A percentile compares a stretch with the other conserved stretches of the same genome.
These are phyloP conservation scores for Quercus mongolica DNA, from an alignment of 306 rosid species.

Conservation along the genomic window DNA sequence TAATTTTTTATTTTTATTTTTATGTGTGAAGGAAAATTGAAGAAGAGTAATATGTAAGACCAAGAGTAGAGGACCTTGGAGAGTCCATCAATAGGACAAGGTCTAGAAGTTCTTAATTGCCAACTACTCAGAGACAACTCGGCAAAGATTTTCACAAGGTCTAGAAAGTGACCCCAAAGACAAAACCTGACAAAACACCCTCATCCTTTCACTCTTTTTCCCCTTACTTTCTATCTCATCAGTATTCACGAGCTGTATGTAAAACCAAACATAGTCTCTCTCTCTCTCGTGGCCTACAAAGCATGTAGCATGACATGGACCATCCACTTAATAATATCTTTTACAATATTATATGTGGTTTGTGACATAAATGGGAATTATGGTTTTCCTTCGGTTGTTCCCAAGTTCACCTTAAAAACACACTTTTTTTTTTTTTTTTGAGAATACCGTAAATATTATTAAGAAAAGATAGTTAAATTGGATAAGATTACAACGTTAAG, in stretches of 20 bases:
- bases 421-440: no score
- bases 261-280: constrained; percentile 22
- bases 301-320: constrained; percentile 48
- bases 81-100: constrained; percentile 41
- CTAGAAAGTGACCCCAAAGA: constrained; percentile 25
- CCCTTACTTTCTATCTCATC: constrained; percentile 45
- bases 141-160: constrained; percentile 52
- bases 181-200: constrained; percentile 48
- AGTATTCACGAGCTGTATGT: constrained; percentile 61
- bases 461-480: no score
- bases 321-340: constrained; percentile 19
- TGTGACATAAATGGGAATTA: constrained; percentile 12
- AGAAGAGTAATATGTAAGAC: no score
- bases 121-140: constrained; percentile 48
- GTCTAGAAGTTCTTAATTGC: constrained; percentile 16
- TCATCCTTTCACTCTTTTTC: constrained; percentile 2
- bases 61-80: constrained; percentile 22
- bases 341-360: constrained; percentile 34
- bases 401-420: no score
- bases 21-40: constrained; percentile 17
- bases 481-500: no score
- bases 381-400: neutral
- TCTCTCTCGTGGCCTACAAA: neutral
- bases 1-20: constrained; percentile 9
- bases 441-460: no score